Evolutionary conservation across 139 green algal species (phyloP).

Genomic region (Spirogloea muscicola): DNA sequence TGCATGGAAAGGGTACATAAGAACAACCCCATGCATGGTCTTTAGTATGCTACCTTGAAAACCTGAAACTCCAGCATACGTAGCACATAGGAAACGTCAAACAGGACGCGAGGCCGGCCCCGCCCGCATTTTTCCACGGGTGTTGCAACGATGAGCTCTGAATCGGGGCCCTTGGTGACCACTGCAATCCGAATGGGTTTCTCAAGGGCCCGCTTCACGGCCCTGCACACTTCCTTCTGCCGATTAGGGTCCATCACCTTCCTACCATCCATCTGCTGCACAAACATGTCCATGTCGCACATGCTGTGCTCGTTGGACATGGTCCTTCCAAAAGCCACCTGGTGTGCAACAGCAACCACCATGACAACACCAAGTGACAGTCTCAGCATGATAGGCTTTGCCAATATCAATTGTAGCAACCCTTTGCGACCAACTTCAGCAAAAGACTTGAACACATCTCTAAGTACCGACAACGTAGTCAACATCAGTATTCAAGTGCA

Average conservation of each 20-base stretch:
- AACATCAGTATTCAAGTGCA: too few relatives aligned
- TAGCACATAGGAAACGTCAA: constrained; percentile 67
- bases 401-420: too few relatives aligned
- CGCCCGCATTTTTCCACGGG: constrained; percentile 61
- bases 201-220: constrained; percentile 10
- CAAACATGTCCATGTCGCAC: constrained; percentile 60
- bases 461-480: too few relatives aligned
- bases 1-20: too few relatives aligned
- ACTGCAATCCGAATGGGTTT: constrained; percentile 58
- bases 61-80: constrained; percentile 41
- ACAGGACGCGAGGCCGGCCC: constrained; percentile 65
- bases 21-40: too few relatives aligned
- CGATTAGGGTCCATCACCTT: constrained; percentile 50
- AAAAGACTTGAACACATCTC: too few relatives aligned
- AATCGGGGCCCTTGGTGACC: constrained; percentile 30
- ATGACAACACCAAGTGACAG: too few relatives aligned
- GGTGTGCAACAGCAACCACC: too few relatives aligned
- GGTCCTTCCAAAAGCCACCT: constrained; percentile 58
- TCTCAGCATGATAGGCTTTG: too few relatives aligned
- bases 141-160: constrained; percentile 60
- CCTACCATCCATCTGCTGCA: constrained; percentile 54
- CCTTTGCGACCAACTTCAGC: too few relatives aligned
- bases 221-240: constrained; percentile 35
- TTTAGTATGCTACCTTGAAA: too few relatives aligned
- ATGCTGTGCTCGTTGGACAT: constrained; percentile 23